Base-by-base conservation (phyloP, 2,329 filamentous ascomycete species). In the Stemphylium beticola region DNA sequence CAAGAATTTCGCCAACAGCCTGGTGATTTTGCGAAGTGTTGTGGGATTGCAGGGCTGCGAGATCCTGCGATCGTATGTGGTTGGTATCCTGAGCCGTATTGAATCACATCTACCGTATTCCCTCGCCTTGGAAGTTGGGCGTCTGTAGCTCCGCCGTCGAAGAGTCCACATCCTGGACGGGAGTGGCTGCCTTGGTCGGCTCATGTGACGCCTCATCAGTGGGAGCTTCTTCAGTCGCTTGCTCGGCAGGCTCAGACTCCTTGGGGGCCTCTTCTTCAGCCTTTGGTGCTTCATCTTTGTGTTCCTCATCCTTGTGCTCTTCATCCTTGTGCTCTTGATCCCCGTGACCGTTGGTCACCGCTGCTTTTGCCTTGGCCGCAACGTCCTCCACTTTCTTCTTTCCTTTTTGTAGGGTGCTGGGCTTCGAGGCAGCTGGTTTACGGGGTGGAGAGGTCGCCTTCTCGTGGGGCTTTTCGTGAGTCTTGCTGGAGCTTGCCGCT, bases 401-500 rank as follows among this genome's bases (percentile, higher is more conserved):
- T 32, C 66, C 65, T 51, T 75, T 75, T 17, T 73, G 62, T 12
- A 69, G 57, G 14, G 64, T 46, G 34, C 61, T 62, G 20, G 63
- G 64, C 37, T 66, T 61, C n/a, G 58, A 55, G 52, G 68, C 72
- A 3, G 56, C 50, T 15, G 67, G 46, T 36, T 69, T 68, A 24
- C 65, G 67, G 11, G 76, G 74, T 29, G 77, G 74, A 55, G 74
- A 70, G 14, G 73, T 72, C 17, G 70, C 69, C 45, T 49, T 49
- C 18, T 49, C 45, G 2, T 84, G 78, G 0, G 83, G 38, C 38
- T 49, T 49, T 9, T 49, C 47, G 3, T 84, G 78, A 0, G 83
- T 83, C 76, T 91, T 92, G 59, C 81, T 87, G 8, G 87, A 82
- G 4, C 87, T 91, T 40, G 85, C 80, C 39, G 88, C 84, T 0